Percentiles rank a stretch among this genome's conserved stretches.
Evolutionary conservation across 1,284 basidiomycete species (phyloP).

Genomic region (Naganishia sp.): DNA sequence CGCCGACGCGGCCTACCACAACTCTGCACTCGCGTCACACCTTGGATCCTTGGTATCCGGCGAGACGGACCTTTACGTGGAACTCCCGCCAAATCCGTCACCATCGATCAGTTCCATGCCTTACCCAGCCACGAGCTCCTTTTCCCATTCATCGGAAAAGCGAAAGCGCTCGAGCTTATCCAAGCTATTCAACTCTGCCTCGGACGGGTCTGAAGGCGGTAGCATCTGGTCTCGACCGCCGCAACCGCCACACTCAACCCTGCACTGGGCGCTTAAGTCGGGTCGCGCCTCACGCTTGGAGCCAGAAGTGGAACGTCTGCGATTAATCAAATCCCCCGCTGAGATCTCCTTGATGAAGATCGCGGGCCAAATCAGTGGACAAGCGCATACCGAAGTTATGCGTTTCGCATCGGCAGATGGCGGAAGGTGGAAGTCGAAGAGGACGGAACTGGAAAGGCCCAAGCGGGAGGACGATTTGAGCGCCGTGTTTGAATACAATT

Average conservation of each 20-base stretch:
- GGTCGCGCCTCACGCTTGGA: conserved; percentile 49
- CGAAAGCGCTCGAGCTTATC: conserved; percentile 48
- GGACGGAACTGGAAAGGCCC: conserved; percentile 55
- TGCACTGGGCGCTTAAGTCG: conserved; percentile 48
- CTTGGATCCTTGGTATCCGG: conserved; percentile 44
- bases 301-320: conserved; percentile 50
- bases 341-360: conserved; percentile 55
- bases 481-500: conserved; percentile 85
- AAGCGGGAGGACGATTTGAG: conserved; percentile 72
- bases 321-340: conserved; percentile 54
- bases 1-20: conserved; percentile 64
- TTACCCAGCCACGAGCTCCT: conserved; percentile 33
- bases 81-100: conserved; percentile 52
- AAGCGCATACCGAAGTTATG: conserved; percentile 52
- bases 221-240: conserved; percentile 32
- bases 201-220: conserved; percentile 34
- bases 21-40: conserved; percentile 45
- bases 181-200: conserved; percentile 46
- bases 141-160: conserved; percentile 39
- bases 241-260: conserved; percentile 51
- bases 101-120: conserved; percentile 45
- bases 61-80: conserved; percentile 49
- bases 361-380: conserved; percentile 55
- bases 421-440: conserved; percentile 7
- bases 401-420: conserved; percentile 9